Conservation (phyloP, 2,329 filamentous ascomycete genomes). For the Paracorniculantispora psalliotae region DNA sequence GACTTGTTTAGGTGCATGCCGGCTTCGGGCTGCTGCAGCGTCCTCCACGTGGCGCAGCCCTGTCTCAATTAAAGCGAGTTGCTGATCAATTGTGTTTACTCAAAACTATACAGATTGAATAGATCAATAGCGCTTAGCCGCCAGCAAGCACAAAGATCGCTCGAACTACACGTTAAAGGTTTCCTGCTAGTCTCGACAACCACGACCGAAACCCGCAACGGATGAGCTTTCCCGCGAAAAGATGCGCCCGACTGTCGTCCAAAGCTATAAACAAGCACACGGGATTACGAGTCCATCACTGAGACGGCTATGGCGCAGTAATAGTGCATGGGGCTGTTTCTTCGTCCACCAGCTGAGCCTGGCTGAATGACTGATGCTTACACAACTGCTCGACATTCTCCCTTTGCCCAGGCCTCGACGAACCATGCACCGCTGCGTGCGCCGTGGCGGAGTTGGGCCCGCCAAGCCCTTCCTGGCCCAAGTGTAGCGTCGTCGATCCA, state of each 20-base stretch:
- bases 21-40: not conserved
- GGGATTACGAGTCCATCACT: not conserved
- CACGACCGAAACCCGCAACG: too few relatives aligned
- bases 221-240: not conserved
- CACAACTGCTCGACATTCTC: not conserved
- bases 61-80: not conserved
- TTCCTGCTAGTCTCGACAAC: too few relatives aligned
- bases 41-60: not conserved
- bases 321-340: not conserved
- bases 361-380: constrained; percentile 6
- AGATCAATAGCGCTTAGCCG: too few relatives aligned
- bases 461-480: constrained; percentile 4
- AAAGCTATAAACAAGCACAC: too few relatives aligned
- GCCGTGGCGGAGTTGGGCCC: not conserved
- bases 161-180: too few relatives aligned
- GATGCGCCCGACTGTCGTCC: too few relatives aligned
- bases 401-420: not conserved
- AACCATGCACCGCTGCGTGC: constrained; percentile 1
- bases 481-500: constrained; percentile 3
- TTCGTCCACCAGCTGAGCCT: not conserved
- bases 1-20: not conserved
- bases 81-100: not conserved
- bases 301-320: not conserved
- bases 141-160: too few relatives aligned
- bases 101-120: too few relatives aligned